phyloP scores from a whole-genome alignment of 345 rosid genomes.

The Euphorbia lathyris region DNA sequence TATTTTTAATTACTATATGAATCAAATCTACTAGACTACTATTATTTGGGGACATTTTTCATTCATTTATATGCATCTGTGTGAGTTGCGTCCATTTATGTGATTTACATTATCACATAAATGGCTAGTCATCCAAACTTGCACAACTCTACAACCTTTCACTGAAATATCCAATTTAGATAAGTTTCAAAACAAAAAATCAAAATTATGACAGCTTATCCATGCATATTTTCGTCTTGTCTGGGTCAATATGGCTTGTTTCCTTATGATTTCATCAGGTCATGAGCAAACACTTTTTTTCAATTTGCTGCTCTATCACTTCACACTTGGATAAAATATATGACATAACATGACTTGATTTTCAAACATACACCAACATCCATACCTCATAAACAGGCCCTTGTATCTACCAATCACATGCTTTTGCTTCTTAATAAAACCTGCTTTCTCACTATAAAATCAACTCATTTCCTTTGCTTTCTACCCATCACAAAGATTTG shows the following conservation, averaged over 20 bases:
- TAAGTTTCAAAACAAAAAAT: neutral
- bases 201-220: neutral
- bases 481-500: neutral
- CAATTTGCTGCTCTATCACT: neutral
- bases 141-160: conserved; percentile 8
- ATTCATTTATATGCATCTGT: neutral
- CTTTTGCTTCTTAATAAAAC: neutral
- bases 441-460: neutral
- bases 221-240: neutral
- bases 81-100: too few relatives aligned
- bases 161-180: neutral
- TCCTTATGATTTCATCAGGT: neutral
- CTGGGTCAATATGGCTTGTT: neutral
- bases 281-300: neutral
- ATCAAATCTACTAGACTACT: too few relatives aligned
- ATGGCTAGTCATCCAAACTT: neutral
- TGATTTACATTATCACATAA: neutral
- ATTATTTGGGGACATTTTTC: too few relatives aligned
- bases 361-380: neutral
- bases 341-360: conserved; percentile 10
- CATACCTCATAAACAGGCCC: neutral
- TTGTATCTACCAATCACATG: conserved; percentile 6
- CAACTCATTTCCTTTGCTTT: neutral
- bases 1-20: too few relatives aligned
- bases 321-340: neutral